Percentiles rank a stretch among this genome's conserved stretches.
Conservation (phyloP, 352 stramenopile species). For the Aphanomyces invadans region DNA sequence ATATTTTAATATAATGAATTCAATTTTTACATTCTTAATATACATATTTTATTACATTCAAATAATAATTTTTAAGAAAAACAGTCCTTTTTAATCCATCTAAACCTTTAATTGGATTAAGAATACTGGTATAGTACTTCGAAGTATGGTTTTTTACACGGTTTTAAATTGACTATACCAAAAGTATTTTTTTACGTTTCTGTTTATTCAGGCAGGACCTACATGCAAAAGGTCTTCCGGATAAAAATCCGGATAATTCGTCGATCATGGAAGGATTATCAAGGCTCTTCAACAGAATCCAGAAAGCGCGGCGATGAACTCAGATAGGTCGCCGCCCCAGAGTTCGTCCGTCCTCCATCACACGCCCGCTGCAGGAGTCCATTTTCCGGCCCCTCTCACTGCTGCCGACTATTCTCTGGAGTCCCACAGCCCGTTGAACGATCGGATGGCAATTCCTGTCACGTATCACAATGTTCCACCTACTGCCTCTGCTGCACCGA, state of each 20-base stretch:
- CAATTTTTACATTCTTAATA: too few species aligned
- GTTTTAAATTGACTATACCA: too few species aligned
- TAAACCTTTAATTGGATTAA: too few species aligned
- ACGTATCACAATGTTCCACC: conserved; percentile 25
- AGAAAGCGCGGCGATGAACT: not conserved
- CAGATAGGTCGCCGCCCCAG: not conserved
- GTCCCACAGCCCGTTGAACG: conserved; percentile 5
- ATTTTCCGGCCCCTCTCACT: conserved; percentile 6
- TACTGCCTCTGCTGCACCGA: not conserved
- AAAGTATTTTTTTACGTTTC: too few species aligned
- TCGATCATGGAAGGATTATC: conserved; percentile 1
- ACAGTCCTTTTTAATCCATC: too few species aligned
- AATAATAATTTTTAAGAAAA: too few species aligned
- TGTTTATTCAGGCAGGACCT: too few species aligned
- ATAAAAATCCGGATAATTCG: not conserved
- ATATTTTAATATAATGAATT: too few species aligned
- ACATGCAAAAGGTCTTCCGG: too few species aligned
- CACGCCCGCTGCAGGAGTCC: not conserved
- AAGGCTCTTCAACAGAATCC: not conserved
- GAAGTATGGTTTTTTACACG: too few species aligned
- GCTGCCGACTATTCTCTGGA: conserved; percentile 23
- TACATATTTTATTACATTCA: too few species aligned
- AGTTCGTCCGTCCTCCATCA: not conserved
- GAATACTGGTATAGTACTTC: too few species aligned
- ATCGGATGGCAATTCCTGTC: conserved; percentile 15